A percentile compares a stretch with the other conserved stretches of the same genome.
Evolutionary conservation across 1,284 basidiomycete genomes (phyloP).

Genomic region (Cryptococcus floricola): DNA sequence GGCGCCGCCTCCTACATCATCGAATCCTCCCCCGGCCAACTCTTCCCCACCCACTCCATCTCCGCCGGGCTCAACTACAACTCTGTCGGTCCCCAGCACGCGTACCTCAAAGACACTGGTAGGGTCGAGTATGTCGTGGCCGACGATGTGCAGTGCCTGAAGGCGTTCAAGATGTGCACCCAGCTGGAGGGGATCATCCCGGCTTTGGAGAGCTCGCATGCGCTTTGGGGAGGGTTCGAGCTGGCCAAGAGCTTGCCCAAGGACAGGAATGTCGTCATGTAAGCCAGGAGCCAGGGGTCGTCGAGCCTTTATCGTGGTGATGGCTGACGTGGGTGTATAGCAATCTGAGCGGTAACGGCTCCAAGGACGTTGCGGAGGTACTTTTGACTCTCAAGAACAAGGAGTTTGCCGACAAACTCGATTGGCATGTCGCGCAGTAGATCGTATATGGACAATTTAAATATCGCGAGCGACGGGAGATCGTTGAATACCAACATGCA

Average conservation of each 20-base stretch:
- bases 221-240: conserved; percentile 84
- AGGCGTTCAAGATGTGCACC: conserved; percentile 86
- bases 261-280: conserved; percentile 88
- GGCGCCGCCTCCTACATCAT: conserved; percentile 90
- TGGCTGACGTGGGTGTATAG: conserved; percentile 8
- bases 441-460: too few relatives aligned
- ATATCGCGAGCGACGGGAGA: too few relatives aligned
- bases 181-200: conserved; percentile 97
- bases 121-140: conserved; percentile 90
- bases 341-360: conserved; percentile 43
- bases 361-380: conserved; percentile 47
- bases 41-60: conserved; percentile 95
- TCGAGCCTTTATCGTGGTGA: neutral
- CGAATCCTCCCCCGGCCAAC: conserved; percentile 83
- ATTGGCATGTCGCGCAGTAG: conserved; percentile 65
- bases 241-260: conserved; percentile 79
- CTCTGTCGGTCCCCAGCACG: conserved; percentile 91
- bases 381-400: conserved; percentile 44
- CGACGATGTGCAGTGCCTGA: conserved; percentile 87
- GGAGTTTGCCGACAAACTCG: conserved; percentile 82
- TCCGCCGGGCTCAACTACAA: conserved; percentile 67
- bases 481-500: too few relatives aligned
- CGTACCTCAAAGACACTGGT: conserved; percentile 90
- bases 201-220: conserved; percentile 92
- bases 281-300: conserved; percentile 50